Percentiles rank a stretch among this genome's conserved stretches.
These are phyloP conservation scores for Globisporangium echinulatum DNA, from an alignment of 352 stramenopile species.

Conservation along the genomic window DNA sequence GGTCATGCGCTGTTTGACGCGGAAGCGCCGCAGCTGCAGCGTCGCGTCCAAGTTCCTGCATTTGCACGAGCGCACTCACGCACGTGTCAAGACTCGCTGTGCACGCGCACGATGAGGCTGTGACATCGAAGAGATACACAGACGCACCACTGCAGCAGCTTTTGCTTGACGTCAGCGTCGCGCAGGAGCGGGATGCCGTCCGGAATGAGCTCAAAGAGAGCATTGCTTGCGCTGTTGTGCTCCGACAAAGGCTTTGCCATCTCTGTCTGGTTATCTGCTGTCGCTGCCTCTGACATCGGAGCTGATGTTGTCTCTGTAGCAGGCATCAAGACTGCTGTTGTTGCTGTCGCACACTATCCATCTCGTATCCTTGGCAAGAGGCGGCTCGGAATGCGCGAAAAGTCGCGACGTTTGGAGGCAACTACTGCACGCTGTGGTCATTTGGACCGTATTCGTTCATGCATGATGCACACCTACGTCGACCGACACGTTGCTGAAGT, in stretches of 20 bases:
- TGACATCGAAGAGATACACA: neutral
- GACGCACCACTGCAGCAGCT: slow-evolving; percentile 63
- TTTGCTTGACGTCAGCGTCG: slow-evolving; percentile 49
- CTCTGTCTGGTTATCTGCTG: neutral
- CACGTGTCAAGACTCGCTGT: no score
- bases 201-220: slow-evolving; percentile 38
- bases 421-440: neutral
- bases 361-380: no score
- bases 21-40: slow-evolving; percentile 57
- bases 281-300: neutral
- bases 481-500: no score
- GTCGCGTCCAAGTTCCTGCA: slow-evolving; percentile 56
- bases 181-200: slow-evolving; percentile 38
- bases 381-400: neutral
- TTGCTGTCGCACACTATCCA: neutral
- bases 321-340: neutral
- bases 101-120: no score
- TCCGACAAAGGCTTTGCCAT: neutral
- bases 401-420: neutral
- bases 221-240: neutral
- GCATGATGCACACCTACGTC: no score
- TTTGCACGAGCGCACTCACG: no score
- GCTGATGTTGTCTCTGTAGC: no score
- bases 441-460: no score
- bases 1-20: slow-evolving; percentile 34